Conservation (phyloP, 768 basidiomycete genomes). For the Mycena polygramma region DNA sequence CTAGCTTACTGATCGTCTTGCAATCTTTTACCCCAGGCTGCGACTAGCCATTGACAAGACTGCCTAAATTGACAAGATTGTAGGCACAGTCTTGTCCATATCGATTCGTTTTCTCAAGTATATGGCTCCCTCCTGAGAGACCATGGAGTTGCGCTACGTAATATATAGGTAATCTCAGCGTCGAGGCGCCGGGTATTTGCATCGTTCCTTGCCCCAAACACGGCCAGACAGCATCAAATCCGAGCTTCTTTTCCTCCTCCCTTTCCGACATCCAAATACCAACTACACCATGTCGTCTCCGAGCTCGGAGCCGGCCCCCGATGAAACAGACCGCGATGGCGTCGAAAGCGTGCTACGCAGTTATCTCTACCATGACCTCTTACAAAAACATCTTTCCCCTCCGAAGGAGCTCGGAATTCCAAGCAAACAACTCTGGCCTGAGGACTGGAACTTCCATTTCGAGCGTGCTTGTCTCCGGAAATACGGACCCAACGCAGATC, state of each 20-base stretch:
- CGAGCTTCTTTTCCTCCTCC: not conserved
- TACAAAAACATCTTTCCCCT: not conserved
- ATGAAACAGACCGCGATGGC: not conserved
- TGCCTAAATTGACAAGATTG: no score
- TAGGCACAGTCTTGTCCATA: no score
- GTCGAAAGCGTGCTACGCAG: not conserved
- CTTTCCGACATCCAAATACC: not conserved
- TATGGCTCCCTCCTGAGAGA: no score
- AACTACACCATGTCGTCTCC: not conserved
- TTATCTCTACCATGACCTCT: no score
- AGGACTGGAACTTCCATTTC: slow-evolving; percentile 25
- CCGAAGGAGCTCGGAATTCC: slow-evolving; percentile 22
- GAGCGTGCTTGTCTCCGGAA: not conserved
- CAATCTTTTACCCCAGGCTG: no score
- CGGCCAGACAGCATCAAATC: not conserved
- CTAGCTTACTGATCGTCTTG: no score
- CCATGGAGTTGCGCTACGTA: no score
- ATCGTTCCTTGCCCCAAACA: not conserved
- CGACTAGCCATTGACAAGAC: no score
- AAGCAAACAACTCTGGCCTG: not conserved
- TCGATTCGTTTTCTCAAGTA: no score
- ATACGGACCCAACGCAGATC: slow-evolving; percentile 20
- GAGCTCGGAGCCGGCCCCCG: not conserved
- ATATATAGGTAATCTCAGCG: no score
- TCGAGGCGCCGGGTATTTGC: no score